These are phyloP conservation scores for Colletotrichum ledebouriae DNA, from an alignment of 2,329 filamentous ascomycete genomes.

Conservation along the genomic window DNA sequence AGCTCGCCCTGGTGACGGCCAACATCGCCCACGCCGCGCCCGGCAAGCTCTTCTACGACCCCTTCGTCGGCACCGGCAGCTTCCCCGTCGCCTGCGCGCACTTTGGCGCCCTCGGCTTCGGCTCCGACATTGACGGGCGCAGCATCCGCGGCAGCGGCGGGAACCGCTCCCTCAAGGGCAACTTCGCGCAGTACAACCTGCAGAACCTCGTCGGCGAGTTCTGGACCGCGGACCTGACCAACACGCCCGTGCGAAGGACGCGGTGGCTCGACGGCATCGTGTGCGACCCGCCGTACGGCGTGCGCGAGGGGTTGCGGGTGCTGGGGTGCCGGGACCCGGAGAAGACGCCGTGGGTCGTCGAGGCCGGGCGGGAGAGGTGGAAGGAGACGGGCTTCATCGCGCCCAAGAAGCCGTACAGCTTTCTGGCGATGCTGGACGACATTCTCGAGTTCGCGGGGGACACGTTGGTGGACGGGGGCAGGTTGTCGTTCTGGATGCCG, in stretches of 20 bases:
- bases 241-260: constrained; percentile 77
- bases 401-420: constrained; percentile 93
- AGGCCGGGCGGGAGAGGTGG: constrained; percentile 78
- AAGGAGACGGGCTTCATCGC: constrained; percentile 82
- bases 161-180: constrained; percentile 68
- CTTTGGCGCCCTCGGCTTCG: constrained; percentile 86
- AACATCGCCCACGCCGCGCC: constrained; percentile 88
- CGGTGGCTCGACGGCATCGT: constrained; percentile 88
- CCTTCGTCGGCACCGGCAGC: constrained; percentile 94
- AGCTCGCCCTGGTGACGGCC: constrained; percentile 90
- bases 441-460: constrained; percentile 85
- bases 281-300: constrained; percentile 96
- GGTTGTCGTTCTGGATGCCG: constrained; percentile 97
- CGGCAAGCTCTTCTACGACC: constrained; percentile 91
- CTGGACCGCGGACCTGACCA: constrained; percentile 89
- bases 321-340: constrained; percentile 80
- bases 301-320: constrained; percentile 91
- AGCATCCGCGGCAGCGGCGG: constrained; percentile 81
- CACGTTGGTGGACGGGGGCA: constrained; percentile 82
- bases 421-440: constrained; percentile 89
- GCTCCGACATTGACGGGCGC: constrained; percentile 93
- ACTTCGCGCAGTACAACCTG: constrained; percentile 88
- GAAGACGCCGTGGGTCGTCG: constrained; percentile 70
- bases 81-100: constrained; percentile 92
- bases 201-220: constrained; percentile 77